Percentiles rank a stretch among this genome's conserved stretches.
Evolutionary conservation across 108 stramenopile genomes (phyloP).

Genomic region (Skeletonema potamos): DNA sequence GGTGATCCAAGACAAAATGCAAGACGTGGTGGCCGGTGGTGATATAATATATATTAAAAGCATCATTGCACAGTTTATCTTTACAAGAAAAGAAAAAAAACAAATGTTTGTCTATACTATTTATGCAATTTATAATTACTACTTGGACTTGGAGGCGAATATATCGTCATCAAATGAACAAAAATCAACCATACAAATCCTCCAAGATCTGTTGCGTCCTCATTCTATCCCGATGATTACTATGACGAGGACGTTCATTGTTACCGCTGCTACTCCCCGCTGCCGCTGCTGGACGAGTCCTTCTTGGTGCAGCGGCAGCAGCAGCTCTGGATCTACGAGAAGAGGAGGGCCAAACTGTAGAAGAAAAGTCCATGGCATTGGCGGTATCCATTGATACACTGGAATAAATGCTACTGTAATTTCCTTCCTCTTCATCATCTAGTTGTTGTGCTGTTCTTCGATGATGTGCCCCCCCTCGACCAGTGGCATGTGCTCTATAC

Average conservation of each 20-base stretch:
- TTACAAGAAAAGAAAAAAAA: no score
- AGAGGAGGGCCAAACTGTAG: not conserved
- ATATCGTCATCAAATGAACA: not conserved
- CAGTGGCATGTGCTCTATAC: not conserved
- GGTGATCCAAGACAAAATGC: not conserved
- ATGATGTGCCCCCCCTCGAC: not conserved
- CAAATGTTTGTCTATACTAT: not conserved
- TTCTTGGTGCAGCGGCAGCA: not conserved
- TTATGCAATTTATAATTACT: not conserved
- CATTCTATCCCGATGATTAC: conserved; percentile 8
- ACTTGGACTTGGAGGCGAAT: not conserved
- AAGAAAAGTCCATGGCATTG: not conserved
- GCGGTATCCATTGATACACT: not conserved
- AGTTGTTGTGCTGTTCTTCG: not conserved
- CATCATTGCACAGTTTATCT: not conserved
- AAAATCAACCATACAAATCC: conserved; percentile 9
- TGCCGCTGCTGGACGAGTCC: not conserved
- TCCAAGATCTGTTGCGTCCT: conserved; percentile 13
- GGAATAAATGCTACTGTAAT: not conserved
- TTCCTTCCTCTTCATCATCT: not conserved
- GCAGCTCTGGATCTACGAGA: not conserved
- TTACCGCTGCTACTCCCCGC: not conserved
- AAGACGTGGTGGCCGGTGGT: not conserved
- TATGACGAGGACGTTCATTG: not conserved
- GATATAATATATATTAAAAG: not conserved